Conservation (phyloP, 108 stramenopile species). For the Cyclostephanos tholiformis region DNA sequence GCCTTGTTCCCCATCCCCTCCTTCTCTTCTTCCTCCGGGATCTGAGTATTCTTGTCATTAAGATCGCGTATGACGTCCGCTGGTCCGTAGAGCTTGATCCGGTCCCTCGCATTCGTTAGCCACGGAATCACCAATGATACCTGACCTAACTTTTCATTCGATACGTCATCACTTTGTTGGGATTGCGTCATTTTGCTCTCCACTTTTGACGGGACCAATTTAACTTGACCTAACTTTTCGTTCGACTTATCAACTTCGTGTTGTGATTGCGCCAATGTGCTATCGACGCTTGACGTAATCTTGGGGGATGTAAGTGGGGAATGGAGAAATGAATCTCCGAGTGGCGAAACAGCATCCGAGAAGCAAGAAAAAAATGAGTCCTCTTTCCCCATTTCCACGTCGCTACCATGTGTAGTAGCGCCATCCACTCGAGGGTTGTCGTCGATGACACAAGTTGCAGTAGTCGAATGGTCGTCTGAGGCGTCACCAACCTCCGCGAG, state of each 20-base stretch:
- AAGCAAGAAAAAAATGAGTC: not conserved
- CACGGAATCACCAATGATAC: constrained; percentile 8
- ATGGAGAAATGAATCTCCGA: not conserved
- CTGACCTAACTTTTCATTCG: not conserved
- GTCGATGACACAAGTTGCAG: not conserved
- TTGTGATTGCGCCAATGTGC: not conserved
- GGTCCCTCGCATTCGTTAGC: constrained; percentile 3
- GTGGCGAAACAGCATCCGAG: not conserved
- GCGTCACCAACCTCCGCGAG: constrained; percentile 1
- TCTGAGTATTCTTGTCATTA: not conserved
- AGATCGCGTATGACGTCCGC: not conserved
- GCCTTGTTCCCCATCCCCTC: not conserved
- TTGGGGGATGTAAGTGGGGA: not conserved
- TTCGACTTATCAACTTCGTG: not conserved
- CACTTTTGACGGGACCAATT: not conserved
- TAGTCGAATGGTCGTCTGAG: constrained; percentile 1
- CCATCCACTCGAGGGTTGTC: not conserved
- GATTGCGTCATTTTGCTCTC: not conserved
- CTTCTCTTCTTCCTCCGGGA: not conserved
- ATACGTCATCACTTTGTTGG: not conserved
- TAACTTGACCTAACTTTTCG: not conserved
- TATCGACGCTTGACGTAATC: not conserved
- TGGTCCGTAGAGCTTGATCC: constrained; percentile 1
- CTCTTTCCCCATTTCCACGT: not conserved
- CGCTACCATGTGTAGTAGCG: too few species aligned